Evolutionary conservation across 75 land plant species (phyloP), one percentile per base, ranked within the genome.

Genomic region (Cupressus sempervirens): DNA sequence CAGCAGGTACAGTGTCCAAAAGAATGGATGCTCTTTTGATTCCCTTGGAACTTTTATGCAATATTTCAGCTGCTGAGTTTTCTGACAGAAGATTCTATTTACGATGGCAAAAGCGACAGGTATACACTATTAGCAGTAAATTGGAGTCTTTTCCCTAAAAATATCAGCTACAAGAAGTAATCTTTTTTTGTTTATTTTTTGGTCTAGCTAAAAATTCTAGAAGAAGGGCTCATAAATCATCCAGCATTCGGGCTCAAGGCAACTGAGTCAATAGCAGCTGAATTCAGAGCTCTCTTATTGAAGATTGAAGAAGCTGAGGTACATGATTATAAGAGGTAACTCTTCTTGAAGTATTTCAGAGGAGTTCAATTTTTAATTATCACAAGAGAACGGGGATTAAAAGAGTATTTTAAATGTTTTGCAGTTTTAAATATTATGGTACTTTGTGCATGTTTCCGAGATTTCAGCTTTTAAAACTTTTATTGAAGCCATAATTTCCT

Each of bases 91-190:
- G 93, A 85, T 86, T 92, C 68, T 94, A 92, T 89, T 80, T 93
- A 30, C 87, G 93, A 62, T 98, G 99, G 99, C 95, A 95, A 87
- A 98, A 95, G 88, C 92, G 99, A 88, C 99, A 98, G 96, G 99
- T 93, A 85, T 26, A 50, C 9, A 70, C 15, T 46, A 7, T 86
- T 43, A 29, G 40, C 38, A 82, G 0, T 23, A 45, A 26, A 79
- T 30, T 20, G 50, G n/a, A 79, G 45, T 79, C 12, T 9, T 45
- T 43, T 79, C 43, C 5, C 36, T 16, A 38, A 34, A 26, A n/a
- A 82, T 72, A 84, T 38, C 4, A 7, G 18, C 11, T 73, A 18
- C 45, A 67, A 40, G 3, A 15, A 29, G 30, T 38, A 38, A 41
- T 15, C 7, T 20, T 83, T 67, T 20, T 18, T 67, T 84, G 81